Evolutionary conservation across 805 yeast species (phyloP), one percentile per base, ranked within the genome.

Genomic region (Myxozyma lipomycoides): DNA sequence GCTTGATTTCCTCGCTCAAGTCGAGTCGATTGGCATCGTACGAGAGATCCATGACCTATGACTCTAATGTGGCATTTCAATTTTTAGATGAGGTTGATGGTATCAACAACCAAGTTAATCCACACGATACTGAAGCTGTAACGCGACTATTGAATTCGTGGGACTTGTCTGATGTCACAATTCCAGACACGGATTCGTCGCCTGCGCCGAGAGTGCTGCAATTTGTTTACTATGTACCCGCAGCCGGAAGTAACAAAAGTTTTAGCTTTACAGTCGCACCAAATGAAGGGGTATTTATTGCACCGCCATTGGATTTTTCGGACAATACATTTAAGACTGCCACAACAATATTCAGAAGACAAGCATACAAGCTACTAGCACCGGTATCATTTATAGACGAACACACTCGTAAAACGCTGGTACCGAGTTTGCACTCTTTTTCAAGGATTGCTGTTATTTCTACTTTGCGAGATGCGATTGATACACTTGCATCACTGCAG

Each of bases 231-330:
- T 50, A 41, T 19, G 4, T 49, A 10, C 43, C 46, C 2, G 45
- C 54, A 19, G 18, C 36, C 15, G n/a, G 19, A 3, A 34, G 22
- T 9, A 52, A 47, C 2, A 17, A 26, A 28, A 30, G 24, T 43
- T 15, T 48, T 36, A 50, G 58, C 28, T 53, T 53, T 38, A 53
- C 58, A 41, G 79, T 91, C 21, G 95, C 96, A 5, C 95, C 86
- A 67, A 90, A 95, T 86, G 95, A 93, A 9, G 96, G 96, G 55
- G 78, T 86, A 49, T 67, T 71, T 62, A 70, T 83, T 52, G 66
- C n/a, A 68, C 69, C 5, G 47, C 53, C 10, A 17, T 25, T 24
- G 4, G 45, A 10, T 6, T 7, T 17, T n/a, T 35, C 49, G 4
- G 51, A 41, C 30, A 56, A 39, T 58, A 64, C 61, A 54, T 65